Evolutionary conservation across 1,284 basidiomycete species (phyloP), one percentile per base, ranked within the genome.

Genomic region (Leccinum fuscescens): DNA sequence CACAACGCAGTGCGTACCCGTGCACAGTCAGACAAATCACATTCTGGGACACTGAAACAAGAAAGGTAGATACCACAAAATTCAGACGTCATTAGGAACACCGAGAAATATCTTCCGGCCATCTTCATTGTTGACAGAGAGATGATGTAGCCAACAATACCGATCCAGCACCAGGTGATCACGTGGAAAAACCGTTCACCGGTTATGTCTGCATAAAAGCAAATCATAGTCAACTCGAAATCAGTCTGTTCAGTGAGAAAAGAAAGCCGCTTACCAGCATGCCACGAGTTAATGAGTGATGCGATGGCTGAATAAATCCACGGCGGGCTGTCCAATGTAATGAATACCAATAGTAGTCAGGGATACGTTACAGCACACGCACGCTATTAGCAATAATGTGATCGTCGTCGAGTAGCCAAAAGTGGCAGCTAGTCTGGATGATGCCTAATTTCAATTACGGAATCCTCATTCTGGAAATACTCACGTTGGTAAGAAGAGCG

Each of bases 41-140:
- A 37, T 15, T 24, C 24, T 3, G 14, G 17, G 11, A 24, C 24
- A 15, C 7, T 7, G 37, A n/a, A n/a, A 6, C 37, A n/a, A 39
- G 20, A 1, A 3, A n/a, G 6, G 17, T 49, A 24, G 6, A 22
- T 54, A 82, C 84, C 85, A 5, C 75, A 76, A 64, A 83, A 83
- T 54, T 84, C 84, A 56, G 70, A 72, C 0, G 85, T 80, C 85
- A 88, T 85, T 22, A 88, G 75, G 74, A 89, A 90, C 70, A 89
- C 74, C 0, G 83, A 79, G 46, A 90, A 74, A 66, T 91, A 90
- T 56, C 88, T 80, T 2, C 78, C 84, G 1, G 75, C 81, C 4
- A 79, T 78, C 6, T 76, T 77, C 73, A 80, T 79, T 0, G 87
- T 88, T 2, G 79, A 80, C n/a, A 87, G 71, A 4, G 80, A 82